A percentile compares a stretch with the other conserved stretches of the same genome.
These are phyloP conservation scores for Candida caryicola DNA, from an alignment of 805 yeast genomes.

Conservation along the genomic window DNA sequence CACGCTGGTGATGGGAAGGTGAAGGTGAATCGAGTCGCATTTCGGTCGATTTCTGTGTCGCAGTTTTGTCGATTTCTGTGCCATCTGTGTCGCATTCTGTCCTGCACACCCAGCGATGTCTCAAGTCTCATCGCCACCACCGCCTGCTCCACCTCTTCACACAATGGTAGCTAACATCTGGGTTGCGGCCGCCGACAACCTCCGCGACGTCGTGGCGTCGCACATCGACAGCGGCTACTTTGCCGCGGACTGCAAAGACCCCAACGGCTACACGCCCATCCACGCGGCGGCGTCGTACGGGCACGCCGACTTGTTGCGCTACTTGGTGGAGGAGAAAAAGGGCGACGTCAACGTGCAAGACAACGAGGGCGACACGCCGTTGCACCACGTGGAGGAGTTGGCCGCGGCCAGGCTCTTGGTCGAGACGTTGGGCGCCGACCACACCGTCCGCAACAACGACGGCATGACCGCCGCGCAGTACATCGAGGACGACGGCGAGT, in stretches of 20 bases:
- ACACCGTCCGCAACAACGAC: constrained; percentile 60
- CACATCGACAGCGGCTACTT: constrained; percentile 49
- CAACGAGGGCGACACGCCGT: constrained; percentile 90
- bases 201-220: constrained; percentile 54
- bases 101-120: too few species aligned
- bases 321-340: constrained; percentile 49
- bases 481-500: constrained; percentile 82
- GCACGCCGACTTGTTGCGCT: constrained; percentile 62
- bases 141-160: constrained; percentile 17
- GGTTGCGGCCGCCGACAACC: constrained; percentile 93
- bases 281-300: constrained; percentile 98
- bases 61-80: background rate
- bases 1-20: too few species aligned
- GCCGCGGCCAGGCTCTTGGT: constrained; percentile 63
- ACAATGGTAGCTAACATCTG: constrained; percentile 66
- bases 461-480: constrained; percentile 72
- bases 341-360: constrained; percentile 86
- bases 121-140: constrained; percentile 63
- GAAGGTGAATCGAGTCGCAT: too few species aligned
- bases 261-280: constrained; percentile 92
- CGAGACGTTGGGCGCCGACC: constrained; percentile 67
- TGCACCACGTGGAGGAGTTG: constrained; percentile 82
- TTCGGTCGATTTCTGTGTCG: too few species aligned
- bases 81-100: background rate
- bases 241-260: constrained; percentile 75